Percentiles rank a stretch among this genome's conserved stretches.
These are phyloP conservation scores for Hermanozyma aechmeae DNA, from an alignment of 805 yeast genomes.

Conservation along the genomic window DNA sequence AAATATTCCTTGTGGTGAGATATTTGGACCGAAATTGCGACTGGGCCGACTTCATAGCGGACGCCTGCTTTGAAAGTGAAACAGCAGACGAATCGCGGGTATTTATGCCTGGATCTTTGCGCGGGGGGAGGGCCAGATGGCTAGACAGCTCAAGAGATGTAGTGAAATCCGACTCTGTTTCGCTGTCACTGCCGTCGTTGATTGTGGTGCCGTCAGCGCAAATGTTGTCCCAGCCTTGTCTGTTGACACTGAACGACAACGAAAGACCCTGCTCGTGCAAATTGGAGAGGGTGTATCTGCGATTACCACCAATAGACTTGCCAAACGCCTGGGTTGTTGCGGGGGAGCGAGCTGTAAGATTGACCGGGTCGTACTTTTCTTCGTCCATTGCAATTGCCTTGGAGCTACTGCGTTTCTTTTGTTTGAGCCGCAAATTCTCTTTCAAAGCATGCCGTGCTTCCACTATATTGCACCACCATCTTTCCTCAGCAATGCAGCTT, in stretches of 20 bases:
- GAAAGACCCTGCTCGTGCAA: conserved; percentile 61
- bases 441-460: conserved; percentile 41
- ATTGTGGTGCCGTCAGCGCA: conserved; percentile 14
- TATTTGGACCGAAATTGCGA: too few species aligned
- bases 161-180: conserved; percentile 9
- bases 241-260: conserved; percentile 68
- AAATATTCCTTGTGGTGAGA: too few species aligned
- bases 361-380: conserved; percentile 18
- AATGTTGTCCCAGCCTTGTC: conserved; percentile 29
- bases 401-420: conserved; percentile 1
- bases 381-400: conserved; percentile 5
- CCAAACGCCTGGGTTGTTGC: conserved; percentile 6
- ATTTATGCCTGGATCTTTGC: too few species aligned
- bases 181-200: conserved; percentile 17
- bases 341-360: conserved; percentile 13
- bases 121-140: too few species aligned
- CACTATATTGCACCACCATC: conserved; percentile 77
- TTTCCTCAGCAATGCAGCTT: conserved; percentile 44
- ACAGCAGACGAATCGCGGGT: too few species aligned
- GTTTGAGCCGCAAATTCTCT: conserved; percentile 22
- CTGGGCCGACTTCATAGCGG: too few species aligned
- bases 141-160: too few species aligned
- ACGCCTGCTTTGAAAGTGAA: too few species aligned
- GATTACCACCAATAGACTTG: conserved; percentile 10
- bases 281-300: conserved; percentile 49